Base-by-base conservation (phyloP, 495 filamentous ascomycete species). In the Daldinia decipiens region DNA sequence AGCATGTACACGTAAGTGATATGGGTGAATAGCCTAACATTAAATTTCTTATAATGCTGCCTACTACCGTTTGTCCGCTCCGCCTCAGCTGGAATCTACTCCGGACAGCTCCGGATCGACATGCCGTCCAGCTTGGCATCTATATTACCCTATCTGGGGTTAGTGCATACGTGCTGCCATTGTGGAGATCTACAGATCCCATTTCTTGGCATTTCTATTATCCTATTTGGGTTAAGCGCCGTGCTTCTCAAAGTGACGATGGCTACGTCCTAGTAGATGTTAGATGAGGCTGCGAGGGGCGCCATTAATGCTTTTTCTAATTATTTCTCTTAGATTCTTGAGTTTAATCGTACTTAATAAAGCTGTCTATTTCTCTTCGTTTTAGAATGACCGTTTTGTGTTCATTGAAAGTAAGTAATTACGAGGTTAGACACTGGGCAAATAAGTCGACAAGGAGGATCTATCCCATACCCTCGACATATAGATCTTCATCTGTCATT, bases 141-240 rank as follows among this genome's bases (percentile, higher is more conserved):
- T 19, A 1, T 1, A 19, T 21, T 57, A 5, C 13, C 31, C 31
- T 32, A 38, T 57, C 19, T 38, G 9, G 52, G 53, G 9, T 57
- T 57, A 57, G 53, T 17, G 29, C 53, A 36, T 19, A 38, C 8
- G 29, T 34, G 17, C 32, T 13, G 31, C 32, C 13, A 17, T 34
- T 36, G 15, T 38, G 31, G n/a, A 4, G 32, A 17, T 56, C 51
- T 6, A 56, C 38, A 45, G 53, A 45, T 43, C 40, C 39, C n/a
- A 38, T 36, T 34, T 72, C 69, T 72, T 72, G 69, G 69, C 69
- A 72, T 67, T 55, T 62, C 17, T 72, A 68, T 67, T 71, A 54
- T 71, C 64, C 57, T 67, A 71, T 62, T 71, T 56, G 39, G 64
- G 64, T 59, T 59, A 67, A 62, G 69, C 64, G 52, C 51, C 58